A percentile compares a stretch with the other conserved stretches of the same genome.
Conservation (phyloP, 169 alveolate genomes). For the Miamiensis avidus region DNA sequence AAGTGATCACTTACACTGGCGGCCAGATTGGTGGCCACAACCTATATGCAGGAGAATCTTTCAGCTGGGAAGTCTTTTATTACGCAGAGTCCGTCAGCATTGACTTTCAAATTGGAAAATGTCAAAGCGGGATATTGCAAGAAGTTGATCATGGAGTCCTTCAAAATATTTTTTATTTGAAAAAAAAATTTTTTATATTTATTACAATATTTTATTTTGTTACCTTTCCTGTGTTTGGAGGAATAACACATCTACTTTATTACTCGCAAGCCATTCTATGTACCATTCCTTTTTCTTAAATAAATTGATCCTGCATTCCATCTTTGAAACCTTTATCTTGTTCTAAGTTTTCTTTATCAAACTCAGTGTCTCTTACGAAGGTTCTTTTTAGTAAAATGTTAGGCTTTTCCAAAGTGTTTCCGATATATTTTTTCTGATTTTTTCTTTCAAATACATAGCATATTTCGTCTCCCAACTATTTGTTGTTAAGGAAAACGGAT, state of each 20-base stretch:
- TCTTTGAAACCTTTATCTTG: background rate
- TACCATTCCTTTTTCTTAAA: background rate
- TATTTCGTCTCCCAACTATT: conserved; percentile 51
- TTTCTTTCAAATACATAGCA: conserved; percentile 51
- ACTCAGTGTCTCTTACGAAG: conserved; percentile 24
- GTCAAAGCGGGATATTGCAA: background rate
- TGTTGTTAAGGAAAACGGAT: conserved; percentile 47
- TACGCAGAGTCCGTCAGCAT: background rate
- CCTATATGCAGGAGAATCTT: background rate
- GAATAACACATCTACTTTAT: background rate
- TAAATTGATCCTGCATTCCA: background rate
- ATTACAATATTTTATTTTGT: too few relatives aligned
- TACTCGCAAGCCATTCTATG: background rate
- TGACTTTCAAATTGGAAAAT: background rate
- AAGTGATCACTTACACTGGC: background rate
- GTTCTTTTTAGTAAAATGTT: conserved; percentile 49
- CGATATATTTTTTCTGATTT: conserved; percentile 38
- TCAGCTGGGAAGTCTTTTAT: background rate
- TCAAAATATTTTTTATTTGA: too few relatives aligned
- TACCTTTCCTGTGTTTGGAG: background rate
- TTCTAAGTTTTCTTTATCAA: conserved; percentile 12
- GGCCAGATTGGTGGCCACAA: background rate
- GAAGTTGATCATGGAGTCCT: background rate
- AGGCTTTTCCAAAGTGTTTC: conserved; percentile 52
- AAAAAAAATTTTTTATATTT: too few relatives aligned